Evolutionary conservation across 768 basidiomycete species (phyloP).

Genomic region (Hygrocybe punicea): DNA sequence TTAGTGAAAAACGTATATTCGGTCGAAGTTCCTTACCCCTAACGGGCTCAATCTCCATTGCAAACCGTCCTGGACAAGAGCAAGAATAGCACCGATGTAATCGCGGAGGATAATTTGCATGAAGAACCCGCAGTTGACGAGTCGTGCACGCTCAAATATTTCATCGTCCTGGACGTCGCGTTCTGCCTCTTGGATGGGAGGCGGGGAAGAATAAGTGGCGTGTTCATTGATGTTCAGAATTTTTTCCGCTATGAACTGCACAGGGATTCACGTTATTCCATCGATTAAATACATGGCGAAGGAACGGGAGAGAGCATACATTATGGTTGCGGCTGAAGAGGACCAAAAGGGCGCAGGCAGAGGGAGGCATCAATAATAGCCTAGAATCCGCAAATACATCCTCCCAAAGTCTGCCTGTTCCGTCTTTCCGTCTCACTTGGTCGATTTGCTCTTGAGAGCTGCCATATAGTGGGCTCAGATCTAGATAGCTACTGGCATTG

Average conservation of each 20-base stretch:
- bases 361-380: constrained; percentile 68
- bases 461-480: constrained; percentile 73
- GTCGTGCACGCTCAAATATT: constrained; percentile 67
- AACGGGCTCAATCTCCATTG: constrained; percentile 70
- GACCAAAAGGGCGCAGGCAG: constrained; percentile 63
- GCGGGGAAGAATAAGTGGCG: constrained; percentile 39
- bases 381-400: constrained; percentile 70
- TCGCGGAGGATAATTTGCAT: constrained; percentile 70
- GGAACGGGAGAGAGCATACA: constrained; percentile 35
- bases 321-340: constrained; percentile 74
- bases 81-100: constrained; percentile 73
- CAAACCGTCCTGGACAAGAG: constrained; percentile 59
- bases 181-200: constrained; percentile 21
- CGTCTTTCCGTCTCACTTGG: constrained; percentile 57
- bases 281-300: constrained; percentile 9
- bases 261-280: constrained; percentile 1
- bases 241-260: constrained; percentile 65
- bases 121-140: constrained; percentile 72
- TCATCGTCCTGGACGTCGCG: constrained; percentile 62
- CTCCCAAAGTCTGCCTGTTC: constrained; percentile 60
- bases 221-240: constrained; percentile 67
- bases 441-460: constrained; percentile 46
- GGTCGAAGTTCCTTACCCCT: constrained; percentile 37
- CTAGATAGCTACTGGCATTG: constrained; percentile 68
- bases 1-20: no score